Evolutionary conservation across 179 eudicot species (phyloP).

Genomic region (Dionaea muscipula): DNA sequence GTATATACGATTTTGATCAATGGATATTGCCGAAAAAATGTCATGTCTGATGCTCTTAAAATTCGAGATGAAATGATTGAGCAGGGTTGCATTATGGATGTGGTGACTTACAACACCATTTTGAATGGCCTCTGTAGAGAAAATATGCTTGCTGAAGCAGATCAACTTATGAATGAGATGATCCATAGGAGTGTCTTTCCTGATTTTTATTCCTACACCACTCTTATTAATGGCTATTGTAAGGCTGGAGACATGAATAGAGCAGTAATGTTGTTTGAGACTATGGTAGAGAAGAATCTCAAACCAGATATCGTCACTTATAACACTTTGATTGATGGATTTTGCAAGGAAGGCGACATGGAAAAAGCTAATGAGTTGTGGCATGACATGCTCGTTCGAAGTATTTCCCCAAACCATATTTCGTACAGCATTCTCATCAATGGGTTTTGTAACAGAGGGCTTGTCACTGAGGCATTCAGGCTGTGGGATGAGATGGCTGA

Average conservation of each 20-base stretch:
- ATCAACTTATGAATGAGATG: slow-evolving; percentile 64
- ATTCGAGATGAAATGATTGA: slow-evolving; percentile 71
- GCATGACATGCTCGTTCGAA: slow-evolving; percentile 37
- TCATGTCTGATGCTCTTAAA: slow-evolving; percentile 43
- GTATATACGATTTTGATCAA: slow-evolving; percentile 64
- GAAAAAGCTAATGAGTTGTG: slow-evolving; percentile 44
- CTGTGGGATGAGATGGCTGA: slow-evolving; percentile 75
- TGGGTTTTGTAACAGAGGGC: slow-evolving; percentile 40
- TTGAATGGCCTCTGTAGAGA: slow-evolving; percentile 63
- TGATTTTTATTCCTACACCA: slow-evolving; percentile 58
- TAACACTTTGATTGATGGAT: slow-evolving; percentile 69
- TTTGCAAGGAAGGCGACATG: slow-evolving; percentile 61
- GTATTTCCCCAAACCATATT: slow-evolving; percentile 43
- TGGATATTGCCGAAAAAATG: slow-evolving; percentile 51
- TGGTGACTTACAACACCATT: slow-evolving; percentile 65
- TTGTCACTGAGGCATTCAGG: slow-evolving; percentile 40
- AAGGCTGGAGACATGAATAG: slow-evolving; percentile 39
- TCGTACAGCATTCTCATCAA: slow-evolving; percentile 56
- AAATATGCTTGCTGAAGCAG: slow-evolving; percentile 48
- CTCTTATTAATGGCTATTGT: slow-evolving; percentile 66
- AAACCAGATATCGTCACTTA: slow-evolving; percentile 73
- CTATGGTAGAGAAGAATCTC: slow-evolving; percentile 55
- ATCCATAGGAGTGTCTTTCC: slow-evolving; percentile 53
- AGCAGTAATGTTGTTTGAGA: slow-evolving; percentile 39
- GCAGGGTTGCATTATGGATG: slow-evolving; percentile 64